These are phyloP conservation scores for Corylus avellana DNA, from an alignment of 306 rosid species.

Conservation along the genomic window DNA sequence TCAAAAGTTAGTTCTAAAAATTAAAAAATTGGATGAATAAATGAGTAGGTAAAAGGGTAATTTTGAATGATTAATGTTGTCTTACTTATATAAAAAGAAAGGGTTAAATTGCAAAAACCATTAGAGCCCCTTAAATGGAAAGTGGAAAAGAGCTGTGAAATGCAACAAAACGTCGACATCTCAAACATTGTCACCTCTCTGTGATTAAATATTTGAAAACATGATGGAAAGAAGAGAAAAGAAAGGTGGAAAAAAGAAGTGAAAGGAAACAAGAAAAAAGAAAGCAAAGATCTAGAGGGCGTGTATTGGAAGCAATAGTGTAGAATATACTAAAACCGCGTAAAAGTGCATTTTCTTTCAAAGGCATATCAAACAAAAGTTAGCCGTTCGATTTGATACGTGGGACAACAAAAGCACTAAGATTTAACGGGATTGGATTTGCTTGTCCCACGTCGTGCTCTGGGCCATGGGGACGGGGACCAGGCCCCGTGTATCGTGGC, in stretches of 20 bases:
- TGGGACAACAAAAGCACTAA: neutral
- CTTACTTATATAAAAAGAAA: no score
- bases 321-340: conserved; percentile 76
- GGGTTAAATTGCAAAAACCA: no score
- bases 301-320: conserved; percentile 45
- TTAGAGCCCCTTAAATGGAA: no score
- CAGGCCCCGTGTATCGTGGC: conserved; percentile 19
- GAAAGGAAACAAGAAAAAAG: neutral
- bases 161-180: neutral
- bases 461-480: conserved; percentile 14
- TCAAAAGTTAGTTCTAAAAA: no score
- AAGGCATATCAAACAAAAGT: neutral
- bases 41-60: no score
- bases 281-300: conserved; percentile 30
- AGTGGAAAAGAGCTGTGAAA: neutral
- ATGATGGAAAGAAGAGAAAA: conserved; percentile 1
- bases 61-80: no score
- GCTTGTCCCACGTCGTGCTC: conserved; percentile 18
- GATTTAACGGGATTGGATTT: neutral
- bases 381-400: conserved; percentile 48
- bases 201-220: conserved; percentile 6
- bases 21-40: no score
- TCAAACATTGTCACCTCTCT: conserved; percentile 1
- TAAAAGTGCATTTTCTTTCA: conserved; percentile 60
- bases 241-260: neutral